Conservation (phyloP, 495 filamentous ascomycete genomes). For the Daldinia childiae region DNA sequence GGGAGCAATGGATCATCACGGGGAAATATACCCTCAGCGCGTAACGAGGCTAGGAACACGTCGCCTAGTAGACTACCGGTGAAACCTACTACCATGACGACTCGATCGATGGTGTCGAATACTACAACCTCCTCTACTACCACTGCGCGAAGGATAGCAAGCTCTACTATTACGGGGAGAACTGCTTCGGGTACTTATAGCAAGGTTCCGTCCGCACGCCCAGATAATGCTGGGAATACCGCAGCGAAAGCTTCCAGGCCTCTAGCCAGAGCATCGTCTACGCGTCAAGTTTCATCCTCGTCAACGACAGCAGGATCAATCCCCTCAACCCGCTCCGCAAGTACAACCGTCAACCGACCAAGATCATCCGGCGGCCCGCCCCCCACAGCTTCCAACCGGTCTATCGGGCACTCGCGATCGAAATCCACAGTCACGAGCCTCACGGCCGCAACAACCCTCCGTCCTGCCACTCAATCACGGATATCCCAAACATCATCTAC, state of each 20-base stretch:
- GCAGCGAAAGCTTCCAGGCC: slow-evolving; percentile 36
- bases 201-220: slow-evolving; percentile 24
- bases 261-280: slow-evolving; percentile 33
- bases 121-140: slow-evolving; percentile 17
- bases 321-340: slow-evolving; percentile 40
- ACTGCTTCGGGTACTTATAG: slow-evolving; percentile 26
- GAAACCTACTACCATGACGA: slow-evolving; percentile 50
- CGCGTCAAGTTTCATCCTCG: slow-evolving; percentile 37
- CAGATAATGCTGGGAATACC: slow-evolving; percentile 20
- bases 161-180: slow-evolving; percentile 28
- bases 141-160: neutral
- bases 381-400: slow-evolving; percentile 17
- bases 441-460: slow-evolving; percentile 54
- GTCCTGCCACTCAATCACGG: slow-evolving; percentile 38
- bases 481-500: slow-evolving; percentile 44
- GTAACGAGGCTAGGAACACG: slow-evolving; percentile 30
- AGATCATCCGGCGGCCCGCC: slow-evolving; percentile 39
- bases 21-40: slow-evolving; percentile 19
- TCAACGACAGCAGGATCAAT: slow-evolving; percentile 27
- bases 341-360: slow-evolving; percentile 23
- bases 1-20: slow-evolving; percentile 24
- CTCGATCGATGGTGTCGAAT: slow-evolving; percentile 37
- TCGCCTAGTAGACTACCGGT: slow-evolving; percentile 62
- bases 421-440: slow-evolving; percentile 56
- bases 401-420: slow-evolving; percentile 45